Percentiles rank a stretch among this genome's conserved stretches.
These are phyloP conservation scores for Hanseniaspora taiwanica DNA, from an alignment of 805 yeast genomes.

Conservation along the genomic window DNA sequence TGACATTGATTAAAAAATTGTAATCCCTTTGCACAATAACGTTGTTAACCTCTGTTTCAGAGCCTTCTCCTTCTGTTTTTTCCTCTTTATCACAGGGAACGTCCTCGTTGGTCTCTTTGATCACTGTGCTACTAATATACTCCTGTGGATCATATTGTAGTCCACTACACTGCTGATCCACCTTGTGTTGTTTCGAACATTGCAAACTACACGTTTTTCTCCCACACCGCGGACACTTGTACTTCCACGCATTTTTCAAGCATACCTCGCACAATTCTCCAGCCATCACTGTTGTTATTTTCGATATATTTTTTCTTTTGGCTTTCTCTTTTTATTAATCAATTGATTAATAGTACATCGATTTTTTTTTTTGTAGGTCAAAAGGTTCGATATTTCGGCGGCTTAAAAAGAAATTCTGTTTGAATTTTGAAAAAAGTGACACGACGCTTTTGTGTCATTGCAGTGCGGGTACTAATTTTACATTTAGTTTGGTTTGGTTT, in stretches of 20 bases:
- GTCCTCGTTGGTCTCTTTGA: slow-evolving; percentile 19
- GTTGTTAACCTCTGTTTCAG: slow-evolving; percentile 9
- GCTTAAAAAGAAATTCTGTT: neutral
- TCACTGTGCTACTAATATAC: slow-evolving; percentile 36
- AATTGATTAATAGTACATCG: too few species aligned
- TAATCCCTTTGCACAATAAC: slow-evolving; percentile 63
- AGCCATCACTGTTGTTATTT: neutral
- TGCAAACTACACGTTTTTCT: slow-evolving; percentile 51
- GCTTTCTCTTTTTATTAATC: neutral
- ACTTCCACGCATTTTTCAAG: slow-evolving; percentile 32
- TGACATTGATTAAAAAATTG: slow-evolving; percentile 50
- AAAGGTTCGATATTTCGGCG: neutral
- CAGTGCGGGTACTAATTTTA: too few species aligned
- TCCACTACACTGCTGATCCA: slow-evolving; percentile 52
- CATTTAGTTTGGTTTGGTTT: too few species aligned
- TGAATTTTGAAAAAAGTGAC: neutral
- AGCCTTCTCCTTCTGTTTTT: slow-evolving; percentile 22
- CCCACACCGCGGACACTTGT: slow-evolving; percentile 72
- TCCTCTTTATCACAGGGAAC: slow-evolving; percentile 1
- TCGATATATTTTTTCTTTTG: neutral
- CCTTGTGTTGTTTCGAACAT: slow-evolving; percentile 65
- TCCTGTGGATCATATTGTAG: slow-evolving; percentile 39
- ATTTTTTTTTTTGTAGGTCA: neutral
- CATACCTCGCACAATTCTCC: slow-evolving; percentile 33
- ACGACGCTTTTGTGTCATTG: neutral